phyloP scores from a whole-genome alignment of 2,329 filamentous ascomycete species.

The Nemania sp. region DNA sequence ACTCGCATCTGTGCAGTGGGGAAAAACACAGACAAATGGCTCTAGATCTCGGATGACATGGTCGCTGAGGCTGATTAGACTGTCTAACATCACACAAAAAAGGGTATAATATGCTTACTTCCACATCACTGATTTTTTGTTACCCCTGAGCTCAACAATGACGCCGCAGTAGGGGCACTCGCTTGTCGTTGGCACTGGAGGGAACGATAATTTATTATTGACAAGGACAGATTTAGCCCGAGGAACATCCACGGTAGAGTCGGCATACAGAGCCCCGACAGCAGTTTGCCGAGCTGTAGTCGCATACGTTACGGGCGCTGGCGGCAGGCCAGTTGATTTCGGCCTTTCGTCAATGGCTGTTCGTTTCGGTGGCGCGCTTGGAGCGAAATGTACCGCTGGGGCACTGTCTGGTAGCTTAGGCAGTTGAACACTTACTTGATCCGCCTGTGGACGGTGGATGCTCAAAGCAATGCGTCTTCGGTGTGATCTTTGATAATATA shows the following conservation, averaged over 20 bases:
- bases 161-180: conserved; percentile 17
- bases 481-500: conserved; percentile 16
- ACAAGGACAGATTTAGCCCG: conserved; percentile 4
- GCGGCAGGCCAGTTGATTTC: neutral
- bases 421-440: neutral
- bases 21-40: conserved; percentile 11
- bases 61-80: neutral
- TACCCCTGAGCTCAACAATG: conserved; percentile 6
- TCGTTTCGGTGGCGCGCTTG: neutral
- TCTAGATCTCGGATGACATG: conserved; percentile 16
- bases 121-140: neutral
- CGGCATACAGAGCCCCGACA: conserved; percentile 1
- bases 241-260: conserved; percentile 2
- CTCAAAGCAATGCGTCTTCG: conserved; percentile 7
- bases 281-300: conserved; percentile 15
- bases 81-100: neutral
- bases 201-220: conserved; percentile 15
- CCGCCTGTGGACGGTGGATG: neutral
- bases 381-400: neutral
- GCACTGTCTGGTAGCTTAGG: neutral
- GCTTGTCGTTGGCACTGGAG: neutral
- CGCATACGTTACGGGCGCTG: neutral
- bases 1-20: neutral
- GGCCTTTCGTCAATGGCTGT: neutral
- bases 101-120: conserved; percentile 6